phyloP scores from a whole-genome alignment of 2,329 filamentous ascomycete species.

The Mycocentrospora acerina region DNA sequence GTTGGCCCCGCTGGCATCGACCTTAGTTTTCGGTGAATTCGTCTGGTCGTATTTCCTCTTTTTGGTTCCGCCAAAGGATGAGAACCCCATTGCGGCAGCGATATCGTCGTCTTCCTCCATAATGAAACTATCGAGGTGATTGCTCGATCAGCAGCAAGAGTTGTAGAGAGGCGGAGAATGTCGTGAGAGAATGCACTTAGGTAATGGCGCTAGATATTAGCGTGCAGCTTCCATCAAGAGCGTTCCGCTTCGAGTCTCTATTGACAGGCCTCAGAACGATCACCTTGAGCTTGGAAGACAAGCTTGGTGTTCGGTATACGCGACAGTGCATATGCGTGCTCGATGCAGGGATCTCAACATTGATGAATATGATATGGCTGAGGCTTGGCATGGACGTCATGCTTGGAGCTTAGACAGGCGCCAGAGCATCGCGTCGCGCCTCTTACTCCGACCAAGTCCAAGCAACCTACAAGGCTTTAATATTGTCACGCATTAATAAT shows the following conservation, averaged over 20 bases:
- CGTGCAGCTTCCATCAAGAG: too few species aligned
- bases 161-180: background rate
- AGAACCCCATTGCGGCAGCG: constrained; percentile 72
- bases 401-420: background rate
- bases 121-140: too few species aligned
- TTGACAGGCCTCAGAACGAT: too few species aligned
- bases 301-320: too few species aligned
- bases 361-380: too few species aligned
- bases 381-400: too few species aligned
- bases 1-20: constrained; percentile 34
- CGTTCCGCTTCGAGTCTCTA: too few species aligned
- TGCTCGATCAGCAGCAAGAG: constrained; percentile 48
- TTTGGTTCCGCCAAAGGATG: constrained; percentile 67
- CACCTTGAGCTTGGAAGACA: too few species aligned
- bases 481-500: constrained; percentile 15
- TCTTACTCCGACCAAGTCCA: constrained; percentile 11
- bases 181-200: too few species aligned
- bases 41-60: constrained; percentile 67
- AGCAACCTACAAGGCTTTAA: constrained; percentile 1
- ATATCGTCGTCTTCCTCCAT: constrained; percentile 54
- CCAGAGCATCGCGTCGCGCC: constrained; percentile 1
- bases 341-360: too few species aligned
- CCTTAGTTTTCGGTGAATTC: constrained; percentile 51
- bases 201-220: too few species aligned
- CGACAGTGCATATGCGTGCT: too few species aligned